Conservation (phyloP, 2,329 filamentous ascomycete species). For the Tricladium varicosporioides region DNA sequence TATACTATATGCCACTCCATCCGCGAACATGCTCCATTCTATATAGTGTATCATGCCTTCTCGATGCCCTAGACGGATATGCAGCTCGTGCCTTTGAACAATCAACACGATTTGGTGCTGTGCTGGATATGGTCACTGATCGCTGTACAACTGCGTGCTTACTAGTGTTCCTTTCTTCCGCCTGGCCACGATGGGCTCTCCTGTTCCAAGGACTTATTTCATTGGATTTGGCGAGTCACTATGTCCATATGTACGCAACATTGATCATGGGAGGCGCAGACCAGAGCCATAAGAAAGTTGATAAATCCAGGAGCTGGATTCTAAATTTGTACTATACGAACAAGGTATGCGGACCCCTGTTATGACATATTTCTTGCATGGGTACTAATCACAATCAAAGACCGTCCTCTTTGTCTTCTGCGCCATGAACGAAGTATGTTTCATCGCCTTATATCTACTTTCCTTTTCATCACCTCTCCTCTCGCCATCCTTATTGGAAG, state of each 20-base stretch:
- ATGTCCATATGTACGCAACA: slow-evolving; percentile 98
- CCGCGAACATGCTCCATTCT: slow-evolving; percentile 90
- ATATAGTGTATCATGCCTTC: slow-evolving; percentile 90
- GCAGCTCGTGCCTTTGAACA: slow-evolving; percentile 87
- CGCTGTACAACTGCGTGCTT: slow-evolving; percentile 94
- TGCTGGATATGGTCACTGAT: slow-evolving; percentile 98
- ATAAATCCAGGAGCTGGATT: slow-evolving; percentile 82
- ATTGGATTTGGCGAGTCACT: slow-evolving; percentile 92
- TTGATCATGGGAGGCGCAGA: slow-evolving; percentile 79
- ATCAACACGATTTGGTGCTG: slow-evolving; percentile 91
- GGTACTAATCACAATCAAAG: slow-evolving; percentile 45
- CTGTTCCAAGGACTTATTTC: slow-evolving; percentile 92
- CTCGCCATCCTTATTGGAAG: slow-evolving; percentile 73
- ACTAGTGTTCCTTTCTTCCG: slow-evolving; percentile 89
- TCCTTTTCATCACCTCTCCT: slow-evolving; percentile 92
- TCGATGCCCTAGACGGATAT: slow-evolving; percentile 92
- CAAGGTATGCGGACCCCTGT: slow-evolving; percentile 62
- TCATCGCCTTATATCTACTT: slow-evolving; percentile 95
- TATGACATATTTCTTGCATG: background rate
- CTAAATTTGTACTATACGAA: slow-evolving; percentile 97
- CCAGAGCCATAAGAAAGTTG: slow-evolving; percentile 88
- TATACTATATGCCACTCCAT: slow-evolving; percentile 99
- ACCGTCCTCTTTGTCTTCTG: slow-evolving; percentile 89
- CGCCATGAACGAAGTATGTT: slow-evolving; percentile 90
- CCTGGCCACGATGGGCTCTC: slow-evolving; percentile 91